Base-by-base conservation (phyloP, 176 grass and related monocot genomes). In the Rhynchospora pubera region DNA sequence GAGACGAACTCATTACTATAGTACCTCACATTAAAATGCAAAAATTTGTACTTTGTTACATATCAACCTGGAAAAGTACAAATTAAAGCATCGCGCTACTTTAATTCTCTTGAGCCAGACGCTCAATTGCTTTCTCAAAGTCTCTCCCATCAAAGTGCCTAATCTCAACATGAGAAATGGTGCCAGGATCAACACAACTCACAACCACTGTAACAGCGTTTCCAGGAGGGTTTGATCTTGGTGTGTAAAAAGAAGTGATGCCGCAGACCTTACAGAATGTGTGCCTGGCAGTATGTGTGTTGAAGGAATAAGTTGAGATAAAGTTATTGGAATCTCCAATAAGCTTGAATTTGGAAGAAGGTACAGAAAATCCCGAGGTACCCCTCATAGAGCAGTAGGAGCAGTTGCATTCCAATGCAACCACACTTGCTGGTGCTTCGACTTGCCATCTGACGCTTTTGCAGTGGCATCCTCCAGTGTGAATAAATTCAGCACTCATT, bases 241-340 rank as follows among this genome's bases (percentile, higher is more conserved):
- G 90, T 13, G 60, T 64, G 91, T 97, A 97, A 87, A 92, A 97
- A 3, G 94, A 98, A 79, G 90, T 89, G 85, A 94, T 92, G 59
- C 90, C 92, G 44, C 92, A 97, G n/a, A 88, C 47, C 86, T 87
- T 88, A 81, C 95, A 94, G 84, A 97, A 94, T n/a, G 44, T 87
- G 80, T 94, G 92, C 61, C 83, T 91, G 14, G 90, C 92, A 11
- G 87, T 92, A 84, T 89, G 90, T 44, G 94, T 94, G 65, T 90
- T 90, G 62, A 94, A 97, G 58, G 88, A 88, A 85, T 97, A 97
- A 16, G 87, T 84, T 79, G 94, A 86, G 22, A 97, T 82, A 80
- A 65, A 88, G 16, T 89, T 79, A 66, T 57, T 83, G 23, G 90
- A 82, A 83, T 83, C 87, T 5, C 61, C 0, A 65, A 58, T 26